Percentiles rank a stretch among this genome's conserved stretches.
Evolutionary conservation across 1,284 basidiomycete species (phyloP).

Genomic region (Leccinum brunneo-olivaceum): DNA sequence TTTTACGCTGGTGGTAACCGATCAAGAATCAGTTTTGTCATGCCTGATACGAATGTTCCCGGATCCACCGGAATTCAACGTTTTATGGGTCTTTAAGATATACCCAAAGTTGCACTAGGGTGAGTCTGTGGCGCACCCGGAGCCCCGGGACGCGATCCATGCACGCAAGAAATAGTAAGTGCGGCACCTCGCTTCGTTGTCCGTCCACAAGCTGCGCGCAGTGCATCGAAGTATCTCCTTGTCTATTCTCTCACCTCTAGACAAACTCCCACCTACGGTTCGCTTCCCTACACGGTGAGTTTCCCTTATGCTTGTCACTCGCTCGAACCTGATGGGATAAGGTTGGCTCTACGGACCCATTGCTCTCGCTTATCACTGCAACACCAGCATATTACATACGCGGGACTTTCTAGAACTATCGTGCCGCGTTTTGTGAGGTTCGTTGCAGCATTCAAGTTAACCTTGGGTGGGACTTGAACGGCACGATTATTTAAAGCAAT

Average conservation of each 20-base stretch:
- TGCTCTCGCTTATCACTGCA: conserved; percentile 5
- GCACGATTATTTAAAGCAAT: not conserved
- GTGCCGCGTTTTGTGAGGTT: not conserved
- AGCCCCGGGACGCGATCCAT: too few relatives aligned
- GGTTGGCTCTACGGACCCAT: not conserved
- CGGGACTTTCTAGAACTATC: too few relatives aligned
- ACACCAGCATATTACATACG: conserved; percentile 3
- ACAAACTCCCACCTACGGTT: not conserved
- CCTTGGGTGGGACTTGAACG: too few relatives aligned
- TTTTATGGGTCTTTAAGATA: not conserved
- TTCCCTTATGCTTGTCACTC: not conserved
- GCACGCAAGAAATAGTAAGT: not conserved
- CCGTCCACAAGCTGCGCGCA: not conserved
- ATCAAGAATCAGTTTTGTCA: conserved; percentile 2
- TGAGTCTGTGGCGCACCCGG: too few relatives aligned
- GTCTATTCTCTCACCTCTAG: too few relatives aligned
- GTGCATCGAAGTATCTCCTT: not conserved
- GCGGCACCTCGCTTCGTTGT: not conserved
- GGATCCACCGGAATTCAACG: not conserved
- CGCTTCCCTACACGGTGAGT: not conserved
- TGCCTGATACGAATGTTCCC: not conserved
- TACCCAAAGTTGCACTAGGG: not conserved
- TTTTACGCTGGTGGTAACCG: not conserved
- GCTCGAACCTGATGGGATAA: not conserved
- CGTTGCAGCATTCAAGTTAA: not conserved